Evolutionary conservation across 768 basidiomycete genomes (phyloP), one percentile per base, ranked within the genome.

Genomic region (Mycena galopus): DNA sequence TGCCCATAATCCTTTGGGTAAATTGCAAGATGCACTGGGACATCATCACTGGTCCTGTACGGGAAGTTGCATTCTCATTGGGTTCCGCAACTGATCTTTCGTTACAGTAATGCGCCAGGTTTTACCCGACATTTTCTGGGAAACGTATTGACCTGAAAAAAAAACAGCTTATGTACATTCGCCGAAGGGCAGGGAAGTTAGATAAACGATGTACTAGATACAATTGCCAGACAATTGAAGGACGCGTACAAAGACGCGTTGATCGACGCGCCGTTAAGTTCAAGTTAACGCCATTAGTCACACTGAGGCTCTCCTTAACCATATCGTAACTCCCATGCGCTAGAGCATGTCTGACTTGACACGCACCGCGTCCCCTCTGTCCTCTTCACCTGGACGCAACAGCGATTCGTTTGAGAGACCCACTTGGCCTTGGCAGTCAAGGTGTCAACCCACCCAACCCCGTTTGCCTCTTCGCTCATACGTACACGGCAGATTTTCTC

Each of bases 11-110:
- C 85, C 86, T 32, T 81, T 96, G 68, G 88, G 88, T 35, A 84
- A 86, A 42, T 88, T 93, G 85, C 95, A 96, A 79, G 82, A 88
- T 30, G 84, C 84, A 39, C 89, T 90, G 74, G 90, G 91, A 2
- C 73, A 90, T 55, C 87, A 90, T 51, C 95, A 96, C 76, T 98
- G 96, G 96, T 86, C 86, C 71, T 79, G 93, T 93, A 78, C 73
- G 92, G 86, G 23, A 30, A 50, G 60, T 75, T 32, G 56, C 65
- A 42, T 56, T 62, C 47, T 3, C 59, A 42, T 29, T 60, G 16
- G 50, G 29, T 17, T 33, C 29, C 39, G 33, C 58, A 72, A 60
- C 69, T 72, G 71, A 71, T 59, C 44, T 58, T 19, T 10, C 14
- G 25, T 16, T 23, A 2, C 68, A 93, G 92, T 95, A 37, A 96